These are phyloP conservation scores for Papiliotrema flavescens DNA, from an alignment of 1,284 basidiomycete genomes.

Conservation along the genomic window DNA sequence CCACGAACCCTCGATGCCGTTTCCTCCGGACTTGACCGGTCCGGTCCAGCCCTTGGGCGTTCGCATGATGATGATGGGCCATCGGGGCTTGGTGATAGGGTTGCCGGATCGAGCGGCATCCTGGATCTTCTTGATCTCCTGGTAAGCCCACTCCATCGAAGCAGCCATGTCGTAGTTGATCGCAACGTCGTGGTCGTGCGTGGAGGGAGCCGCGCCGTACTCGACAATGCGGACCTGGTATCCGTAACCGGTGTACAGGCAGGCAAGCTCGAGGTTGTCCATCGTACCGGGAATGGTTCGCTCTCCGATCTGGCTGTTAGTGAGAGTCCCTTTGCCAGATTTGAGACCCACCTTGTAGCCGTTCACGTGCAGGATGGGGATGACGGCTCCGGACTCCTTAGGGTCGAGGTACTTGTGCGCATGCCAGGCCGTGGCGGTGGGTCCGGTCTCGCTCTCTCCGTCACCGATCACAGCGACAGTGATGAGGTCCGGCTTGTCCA, in stretches of 20 bases:
- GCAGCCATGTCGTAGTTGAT: constrained; percentile 61
- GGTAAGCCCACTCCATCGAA: constrained; percentile 75
- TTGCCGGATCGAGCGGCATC: constrained; percentile 67
- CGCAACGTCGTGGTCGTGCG: constrained; percentile 37
- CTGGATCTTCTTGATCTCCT: constrained; percentile 72
- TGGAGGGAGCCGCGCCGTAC: constrained; percentile 52
- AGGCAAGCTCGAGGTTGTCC: constrained; percentile 64
- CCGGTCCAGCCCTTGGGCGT: constrained; percentile 77
- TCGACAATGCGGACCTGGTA: constrained; percentile 80
- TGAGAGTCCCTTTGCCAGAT: not conserved
- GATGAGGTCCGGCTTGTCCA: constrained; percentile 83
- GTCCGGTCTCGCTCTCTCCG: constrained; percentile 82
- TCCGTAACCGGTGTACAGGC: constrained; percentile 62
- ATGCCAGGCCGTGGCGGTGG: constrained; percentile 77
- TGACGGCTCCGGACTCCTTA: constrained; percentile 80
- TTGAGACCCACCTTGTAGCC: constrained; percentile 49
- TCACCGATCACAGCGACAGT: constrained; percentile 77
- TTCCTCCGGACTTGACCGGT: constrained; percentile 62
- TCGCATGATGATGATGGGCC: constrained; percentile 78
- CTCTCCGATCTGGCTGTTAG: constrained; percentile 78
- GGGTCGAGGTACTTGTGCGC: constrained; percentile 82
- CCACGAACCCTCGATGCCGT: constrained; percentile 69
- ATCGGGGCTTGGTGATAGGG: constrained; percentile 75
- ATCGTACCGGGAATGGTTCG: constrained; percentile 84
- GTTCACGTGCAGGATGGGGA: constrained; percentile 82